These are phyloP conservation scores for Blakeslea trispora DNA, from an alignment of 371 early-diverging fungal species.

Conservation along the genomic window DNA sequence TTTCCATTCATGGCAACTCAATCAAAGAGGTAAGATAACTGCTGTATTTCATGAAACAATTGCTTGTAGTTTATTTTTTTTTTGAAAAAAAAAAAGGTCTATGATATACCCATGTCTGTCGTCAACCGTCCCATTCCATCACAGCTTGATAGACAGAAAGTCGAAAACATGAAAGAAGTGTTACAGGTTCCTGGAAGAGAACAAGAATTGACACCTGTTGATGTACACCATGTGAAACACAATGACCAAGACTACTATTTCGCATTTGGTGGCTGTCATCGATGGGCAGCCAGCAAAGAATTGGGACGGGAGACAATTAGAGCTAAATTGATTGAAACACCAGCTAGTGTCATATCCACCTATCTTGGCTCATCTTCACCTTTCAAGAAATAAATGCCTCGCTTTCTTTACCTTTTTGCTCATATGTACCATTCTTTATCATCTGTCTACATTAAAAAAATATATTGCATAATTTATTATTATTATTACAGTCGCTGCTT, in stretches of 20 bases:
- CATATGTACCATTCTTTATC: too few species aligned
- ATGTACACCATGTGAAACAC: conserved; percentile 44
- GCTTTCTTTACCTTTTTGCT: background rate
- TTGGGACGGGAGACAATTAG: conserved; percentile 39
- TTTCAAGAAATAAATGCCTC: conserved; percentile 26
- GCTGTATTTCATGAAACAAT: too few species aligned
- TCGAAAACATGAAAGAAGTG: conserved; percentile 38
- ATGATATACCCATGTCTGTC: conserved; percentile 46
- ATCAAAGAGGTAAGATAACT: conserved; percentile 29
- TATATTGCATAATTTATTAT: background rate
- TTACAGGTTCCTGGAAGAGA: conserved; percentile 30
- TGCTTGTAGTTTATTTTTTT: too few species aligned
- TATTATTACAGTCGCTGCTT: background rate
- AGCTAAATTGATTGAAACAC: conserved; percentile 46
- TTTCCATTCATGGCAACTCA: conserved; percentile 44
- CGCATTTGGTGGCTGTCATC: conserved; percentile 54
- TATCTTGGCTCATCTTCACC: conserved; percentile 48
- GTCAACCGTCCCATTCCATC: conserved; percentile 51
- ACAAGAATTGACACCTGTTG: conserved; percentile 49
- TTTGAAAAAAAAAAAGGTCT: conserved; percentile 32
- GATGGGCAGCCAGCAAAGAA: conserved; percentile 54
- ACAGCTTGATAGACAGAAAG: conserved; percentile 43
- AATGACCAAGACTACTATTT: conserved; percentile 51
- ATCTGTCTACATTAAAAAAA: too few species aligned
- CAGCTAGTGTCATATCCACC: conserved; percentile 40